Conservation (phyloP, 1,284 basidiomycete genomes). For the Trichosporon sp. region DNA sequence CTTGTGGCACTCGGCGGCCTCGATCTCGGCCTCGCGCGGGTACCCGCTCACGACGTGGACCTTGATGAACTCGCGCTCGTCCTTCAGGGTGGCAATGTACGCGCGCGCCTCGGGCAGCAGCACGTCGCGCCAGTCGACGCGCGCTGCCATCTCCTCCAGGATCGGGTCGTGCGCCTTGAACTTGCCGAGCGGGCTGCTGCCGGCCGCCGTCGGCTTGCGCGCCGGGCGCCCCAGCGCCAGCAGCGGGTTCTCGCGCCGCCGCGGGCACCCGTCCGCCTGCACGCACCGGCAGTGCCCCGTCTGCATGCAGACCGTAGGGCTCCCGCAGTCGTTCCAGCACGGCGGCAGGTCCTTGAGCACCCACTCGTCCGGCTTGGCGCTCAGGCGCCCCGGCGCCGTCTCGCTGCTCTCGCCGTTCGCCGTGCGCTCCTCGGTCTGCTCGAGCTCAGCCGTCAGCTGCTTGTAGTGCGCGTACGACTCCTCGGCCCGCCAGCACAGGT, state of each 20-base stretch:
- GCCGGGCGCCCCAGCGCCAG: conserved; percentile 23
- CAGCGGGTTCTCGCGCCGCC: conserved; percentile 36
- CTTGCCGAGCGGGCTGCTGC: conserved; percentile 24
- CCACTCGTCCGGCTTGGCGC: conserved; percentile 35
- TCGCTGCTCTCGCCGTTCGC: neutral
- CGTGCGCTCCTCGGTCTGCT: conserved; percentile 5
- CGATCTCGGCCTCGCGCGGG: conserved; percentile 34
- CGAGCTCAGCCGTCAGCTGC: conserved; percentile 6
- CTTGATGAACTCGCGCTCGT: conserved; percentile 33
- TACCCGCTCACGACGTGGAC: conserved; percentile 45
- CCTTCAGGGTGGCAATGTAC: conserved; percentile 32
- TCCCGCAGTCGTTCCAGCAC: conserved; percentile 49
- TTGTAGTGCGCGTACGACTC: conserved; percentile 27
- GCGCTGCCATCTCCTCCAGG: conserved; percentile 28
- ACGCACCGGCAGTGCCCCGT: conserved; percentile 49
- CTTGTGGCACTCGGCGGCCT: conserved; percentile 41
- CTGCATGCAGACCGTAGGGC: conserved; percentile 48
- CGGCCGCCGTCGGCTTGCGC: neutral
- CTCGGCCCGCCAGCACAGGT: conserved; percentile 39
- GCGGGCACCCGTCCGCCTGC: conserved; percentile 41
- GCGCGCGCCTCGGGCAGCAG: conserved; percentile 43
- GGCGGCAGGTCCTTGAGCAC: conserved; percentile 38
- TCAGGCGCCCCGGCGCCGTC: neutral
- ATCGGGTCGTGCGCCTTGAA: conserved; percentile 26
- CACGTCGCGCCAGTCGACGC: conserved; percentile 41